Evolutionary conservation across 345 rosid species (phyloP).

Genomic region (Camelina neglecta): DNA sequence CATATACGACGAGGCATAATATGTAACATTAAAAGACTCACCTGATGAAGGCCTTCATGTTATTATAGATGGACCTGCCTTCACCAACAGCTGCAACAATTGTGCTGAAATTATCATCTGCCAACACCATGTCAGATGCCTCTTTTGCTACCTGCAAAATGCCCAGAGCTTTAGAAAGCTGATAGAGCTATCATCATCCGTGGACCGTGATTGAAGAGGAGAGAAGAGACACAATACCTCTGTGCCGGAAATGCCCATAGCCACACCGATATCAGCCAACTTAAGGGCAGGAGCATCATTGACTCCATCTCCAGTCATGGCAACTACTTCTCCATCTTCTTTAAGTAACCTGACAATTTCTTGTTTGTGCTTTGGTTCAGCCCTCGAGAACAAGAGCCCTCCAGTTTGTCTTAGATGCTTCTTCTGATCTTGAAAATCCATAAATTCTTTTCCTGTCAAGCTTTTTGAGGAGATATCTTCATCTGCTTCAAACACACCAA

Average conservation of each 20-base stretch:
- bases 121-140: conserved; percentile 97
- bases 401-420: conserved; percentile 64
- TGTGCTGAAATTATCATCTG: conserved; percentile 97
- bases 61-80: conserved; percentile 91
- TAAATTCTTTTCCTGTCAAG: conserved; percentile 76
- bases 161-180: conserved; percentile 12
- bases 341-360: conserved; percentile 96
- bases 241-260: conserved; percentile 97
- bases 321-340: conserved; percentile 98
- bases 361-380: conserved; percentile 97
- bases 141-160: conserved; percentile 88
- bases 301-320: conserved; percentile 99
- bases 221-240: conserved; percentile 59
- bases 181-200: not conserved
- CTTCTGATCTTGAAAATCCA: conserved; percentile 62
- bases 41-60: conserved; percentile 99
- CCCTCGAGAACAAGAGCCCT: conserved; percentile 91
- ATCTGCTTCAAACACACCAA: conserved; percentile 79
- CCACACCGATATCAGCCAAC: conserved; percentile 97
- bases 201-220: not conserved
- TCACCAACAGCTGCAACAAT: conserved; percentile 98
- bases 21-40: conserved; percentile 26
- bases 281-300: conserved; percentile 98
- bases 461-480: conserved; percentile 73
- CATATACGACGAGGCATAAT: not conserved